Base-by-base conservation (phyloP, 306 rosid genomes). In the Vachellia pachyceras region DNA sequence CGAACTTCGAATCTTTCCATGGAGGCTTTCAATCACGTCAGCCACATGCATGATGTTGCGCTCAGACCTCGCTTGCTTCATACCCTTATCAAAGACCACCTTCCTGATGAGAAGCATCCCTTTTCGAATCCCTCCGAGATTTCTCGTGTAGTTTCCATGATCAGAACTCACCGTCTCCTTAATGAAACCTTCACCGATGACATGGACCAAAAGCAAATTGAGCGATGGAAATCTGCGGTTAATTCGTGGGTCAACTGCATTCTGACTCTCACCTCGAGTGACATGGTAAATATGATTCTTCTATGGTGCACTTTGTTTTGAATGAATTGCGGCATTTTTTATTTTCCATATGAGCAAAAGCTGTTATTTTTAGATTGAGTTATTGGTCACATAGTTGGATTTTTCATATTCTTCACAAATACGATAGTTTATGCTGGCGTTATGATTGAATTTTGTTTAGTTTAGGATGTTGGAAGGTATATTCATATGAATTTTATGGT, bases 171-270 rank as follows among this genome's bases (percentile, higher is more conserved):
- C 80, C 23, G 75, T 64, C 93, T 95, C 7, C 91, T 93, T 77
- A 80, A 86, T 1, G 97, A 95, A 79, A 79, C 85, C 25, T 54
- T 75, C 6, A 41, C 42, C 0, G 80, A 85, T 35, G 82, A 69
- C 36, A 80, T 64, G 58, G 86, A 78, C 84, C 87, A 81, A 57
- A 90, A 83, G 73, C 44, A 72, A 8, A 33, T 78, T 25, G 77
- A 82, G 61, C 79, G 75, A 5, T 95, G 93, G 99, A 95, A 87
- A 77, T 84, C 93, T n/a, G 87, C 94, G 2, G 82, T 92, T 13
- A 85, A 91, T 78, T 85, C 90, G 22, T 95, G 98, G 97, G 65
- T 95, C 71, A 64, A 85, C 65, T 92, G 90, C 69, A 45, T 93
- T 87, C 67, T 76, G 33, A 52, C 73, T 29, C 97, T 93, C 22